phyloP scores from a whole-genome alignment of 2,329 filamentous ascomycete genomes.

The Neonectria hederae region DNA sequence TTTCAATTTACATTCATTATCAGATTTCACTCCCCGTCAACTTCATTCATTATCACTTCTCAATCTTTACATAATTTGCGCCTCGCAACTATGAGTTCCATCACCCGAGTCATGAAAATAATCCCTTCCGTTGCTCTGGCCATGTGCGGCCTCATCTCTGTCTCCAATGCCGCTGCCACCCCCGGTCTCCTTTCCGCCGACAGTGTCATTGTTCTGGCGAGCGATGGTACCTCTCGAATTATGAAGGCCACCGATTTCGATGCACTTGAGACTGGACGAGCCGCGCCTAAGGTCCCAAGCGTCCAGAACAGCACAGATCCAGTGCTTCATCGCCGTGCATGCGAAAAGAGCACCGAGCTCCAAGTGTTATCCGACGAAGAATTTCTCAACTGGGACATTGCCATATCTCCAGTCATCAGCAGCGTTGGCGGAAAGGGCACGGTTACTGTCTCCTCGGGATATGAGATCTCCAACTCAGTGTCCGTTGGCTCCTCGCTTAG shows the following conservation, averaged over 20 bases:
- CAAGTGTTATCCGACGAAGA: conserved; percentile 33
- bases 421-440: conserved; percentile 27
- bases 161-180: conserved; percentile 25
- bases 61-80: not conserved
- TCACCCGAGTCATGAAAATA: conserved; percentile 18
- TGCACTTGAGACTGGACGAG: conserved; percentile 18
- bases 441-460: conserved; percentile 26
- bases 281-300: conserved; percentile 1
- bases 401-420: conserved; percentile 37
- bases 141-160: conserved; percentile 28
- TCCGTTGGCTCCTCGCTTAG: conserved; percentile 11
- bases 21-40: no score
- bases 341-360: conserved; percentile 33
- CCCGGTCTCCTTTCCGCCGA: conserved; percentile 23
- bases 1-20: not conserved
- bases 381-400: conserved; percentile 37
- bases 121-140: conserved; percentile 28
- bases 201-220: conserved; percentile 34
- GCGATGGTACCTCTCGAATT: conserved; percentile 29
- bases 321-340: conserved; percentile 17
- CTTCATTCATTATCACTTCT: not conserved
- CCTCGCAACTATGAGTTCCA: not conserved
- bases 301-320: not conserved
- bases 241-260: conserved; percentile 36
- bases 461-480: conserved; percentile 30